phyloP scores from a whole-genome alignment of 139 green algal genomes.

The Astrephomene gubernaculifera region DNA sequence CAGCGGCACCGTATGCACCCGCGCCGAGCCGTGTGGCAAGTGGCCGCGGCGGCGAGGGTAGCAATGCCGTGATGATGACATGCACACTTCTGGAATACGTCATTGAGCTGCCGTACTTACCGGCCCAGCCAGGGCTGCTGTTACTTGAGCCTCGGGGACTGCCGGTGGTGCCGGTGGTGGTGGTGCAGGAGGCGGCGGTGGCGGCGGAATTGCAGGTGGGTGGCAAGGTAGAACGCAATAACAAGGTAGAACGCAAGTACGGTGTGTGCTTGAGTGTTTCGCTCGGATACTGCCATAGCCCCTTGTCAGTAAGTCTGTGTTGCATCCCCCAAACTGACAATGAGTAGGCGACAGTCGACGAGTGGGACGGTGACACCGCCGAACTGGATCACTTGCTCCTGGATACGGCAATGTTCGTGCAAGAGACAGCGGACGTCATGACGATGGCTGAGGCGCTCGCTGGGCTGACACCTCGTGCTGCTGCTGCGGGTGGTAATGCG shows the following conservation, averaged over 20 bases:
- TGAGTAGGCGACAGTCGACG: neutral
- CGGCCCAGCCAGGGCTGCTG: constrained; percentile 11
- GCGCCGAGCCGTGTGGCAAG: neutral
- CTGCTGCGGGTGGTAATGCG: neutral
- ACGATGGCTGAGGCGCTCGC: neutral
- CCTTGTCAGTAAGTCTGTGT: neutral
- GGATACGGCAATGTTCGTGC: neutral
- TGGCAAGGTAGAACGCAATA: neutral
- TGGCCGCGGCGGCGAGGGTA: neutral
- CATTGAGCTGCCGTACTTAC: constrained; percentile 24
- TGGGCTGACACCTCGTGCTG: no score
- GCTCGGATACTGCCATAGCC: no score
- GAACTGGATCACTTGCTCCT: constrained; percentile 18
- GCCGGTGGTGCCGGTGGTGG: neutral
- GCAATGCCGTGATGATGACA: neutral
- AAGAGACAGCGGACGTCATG: neutral
- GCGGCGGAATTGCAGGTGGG: constrained; percentile 15
- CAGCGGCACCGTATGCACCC: no score
- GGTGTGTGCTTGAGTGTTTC: neutral
- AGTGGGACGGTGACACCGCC: neutral
- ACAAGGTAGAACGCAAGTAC: neutral
- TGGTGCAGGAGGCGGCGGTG: neutral
- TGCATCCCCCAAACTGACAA: neutral
- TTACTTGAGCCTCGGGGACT: neutral
- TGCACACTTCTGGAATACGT: neutral